Evolutionary conservation across 345 rosid genomes (phyloP), one percentile per base, ranked within the genome.

Genomic region (Turnera subulata): DNA sequence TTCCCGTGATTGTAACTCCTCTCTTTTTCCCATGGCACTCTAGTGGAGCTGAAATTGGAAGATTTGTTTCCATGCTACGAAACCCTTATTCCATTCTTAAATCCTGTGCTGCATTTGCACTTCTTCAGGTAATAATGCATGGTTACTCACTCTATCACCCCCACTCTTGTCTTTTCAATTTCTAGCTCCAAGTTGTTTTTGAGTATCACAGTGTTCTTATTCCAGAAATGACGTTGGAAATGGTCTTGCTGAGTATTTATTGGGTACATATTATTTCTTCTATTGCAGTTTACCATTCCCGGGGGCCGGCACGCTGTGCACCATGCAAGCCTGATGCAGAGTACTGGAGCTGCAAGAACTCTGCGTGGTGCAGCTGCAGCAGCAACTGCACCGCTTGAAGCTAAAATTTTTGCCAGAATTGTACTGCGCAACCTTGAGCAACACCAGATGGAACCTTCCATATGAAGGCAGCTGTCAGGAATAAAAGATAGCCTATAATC

Each of bases 61-160:
- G 78, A 73, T 73, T 77, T 53, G 67, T 77, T 39, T 21, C 78
- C 45, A 77, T 77, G 81, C 47, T 77, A 44, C 58, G 81, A 35
- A 76, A 69, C 59, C 68, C 71, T 15, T 77, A 63, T 44, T 55
- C 65, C 6, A 29, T 60, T 24, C 69, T 77, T 9, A 73, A 60
- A 62, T 48, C 72, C 0, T 77, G 81, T 66, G 66, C 81, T 20
- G 69, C 78, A 35, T 69, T 77, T 23, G 78, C 81, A 42, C 78
- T 77, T 66, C 65, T 77, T 46, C 81, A 77, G 70, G 81, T 77
- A 45, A 58, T 42, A 20, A 14, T 16, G 12, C 25, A 15, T 13
- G 26, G 19, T n/a, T 11, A 21, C 6, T 2, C n/a, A n/a, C n/a
- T n/a, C n/a, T n/a, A n/a, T n/a, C n/a, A n/a, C n/a, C n/a, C n/a